Percentiles rank a stretch among this genome's conserved stretches.
phyloP scores from a whole-genome alignment of 768 basidiomycete species.

The Agaricus subrufescens region DNA sequence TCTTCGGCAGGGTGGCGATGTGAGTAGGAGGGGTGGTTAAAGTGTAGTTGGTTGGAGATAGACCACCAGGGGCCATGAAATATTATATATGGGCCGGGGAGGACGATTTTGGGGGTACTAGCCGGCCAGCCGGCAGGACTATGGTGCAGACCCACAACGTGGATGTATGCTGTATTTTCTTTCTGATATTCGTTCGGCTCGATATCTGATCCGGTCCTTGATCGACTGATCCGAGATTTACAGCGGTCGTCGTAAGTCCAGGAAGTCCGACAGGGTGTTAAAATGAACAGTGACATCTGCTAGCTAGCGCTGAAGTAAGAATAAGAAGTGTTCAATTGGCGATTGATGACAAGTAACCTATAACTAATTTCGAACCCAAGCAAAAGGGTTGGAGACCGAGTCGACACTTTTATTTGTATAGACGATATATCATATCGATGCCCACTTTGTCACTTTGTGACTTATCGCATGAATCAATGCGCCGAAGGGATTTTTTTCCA shows the following conservation, averaged over 20 bases:
- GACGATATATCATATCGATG: no score
- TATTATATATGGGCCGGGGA: constrained; percentile 10
- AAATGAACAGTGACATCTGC: no score
- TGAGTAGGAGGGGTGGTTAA: neutral
- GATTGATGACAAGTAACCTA: no score
- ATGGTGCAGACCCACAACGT: constrained; percentile 4
- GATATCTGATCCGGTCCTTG: constrained; percentile 1
- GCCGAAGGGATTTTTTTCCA: no score
- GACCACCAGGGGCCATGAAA: constrained; percentile 13
- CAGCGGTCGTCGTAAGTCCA: neutral
- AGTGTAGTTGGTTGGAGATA: neutral
- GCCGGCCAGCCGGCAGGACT: neutral
- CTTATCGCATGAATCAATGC: no score
- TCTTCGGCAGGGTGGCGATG: constrained; percentile 5
- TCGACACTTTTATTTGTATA: no score
- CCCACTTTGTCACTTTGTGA: no score
- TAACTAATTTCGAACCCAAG: no score
- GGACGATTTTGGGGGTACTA: neutral
- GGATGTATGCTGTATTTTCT: constrained; percentile 7
- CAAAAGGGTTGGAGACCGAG: no score
- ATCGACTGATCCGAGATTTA: neutral
- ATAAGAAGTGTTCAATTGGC: no score
- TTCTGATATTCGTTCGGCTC: neutral
- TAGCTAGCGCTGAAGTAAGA: no score
- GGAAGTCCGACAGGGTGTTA: no score